Conservation (phyloP, 1,284 basidiomycete species). For the Rugosomyces carneus region DNA sequence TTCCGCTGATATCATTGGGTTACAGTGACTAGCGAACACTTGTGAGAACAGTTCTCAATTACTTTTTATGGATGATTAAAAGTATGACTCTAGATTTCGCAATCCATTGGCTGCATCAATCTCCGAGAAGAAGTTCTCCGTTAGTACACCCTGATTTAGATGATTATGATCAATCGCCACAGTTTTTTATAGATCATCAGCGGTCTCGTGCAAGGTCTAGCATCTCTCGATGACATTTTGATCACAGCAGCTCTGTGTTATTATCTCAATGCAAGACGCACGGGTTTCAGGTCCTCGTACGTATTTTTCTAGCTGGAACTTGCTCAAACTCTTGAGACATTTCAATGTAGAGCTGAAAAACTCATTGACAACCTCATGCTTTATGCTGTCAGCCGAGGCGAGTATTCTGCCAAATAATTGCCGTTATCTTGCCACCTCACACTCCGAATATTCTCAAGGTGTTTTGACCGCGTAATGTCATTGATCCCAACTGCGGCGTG, state of each 20-base stretch:
- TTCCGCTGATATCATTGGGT: not conserved
- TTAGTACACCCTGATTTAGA: not conserved
- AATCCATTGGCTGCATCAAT: conserved; percentile 9
- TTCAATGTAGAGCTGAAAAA: not conserved
- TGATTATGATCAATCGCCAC: not conserved
- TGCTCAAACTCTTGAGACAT: not conserved
- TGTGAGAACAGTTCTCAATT: not conserved
- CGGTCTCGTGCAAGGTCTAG: conserved; percentile 7
- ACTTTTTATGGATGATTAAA: not conserved
- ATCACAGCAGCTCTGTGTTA: conserved; percentile 6
- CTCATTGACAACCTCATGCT: conserved; percentile 4
- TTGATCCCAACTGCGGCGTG: not conserved
- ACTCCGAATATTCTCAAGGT: not conserved
- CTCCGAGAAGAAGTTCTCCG: conserved; percentile 5
- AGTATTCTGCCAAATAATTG: not conserved
- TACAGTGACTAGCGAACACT: conserved; percentile 6
- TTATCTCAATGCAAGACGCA: conserved; percentile 1
- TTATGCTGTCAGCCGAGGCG: conserved; percentile 5
- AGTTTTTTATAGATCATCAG: conserved; percentile 1
- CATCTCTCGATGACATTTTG: conserved; percentile 7
- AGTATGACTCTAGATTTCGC: not conserved
- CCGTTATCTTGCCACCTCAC: too few species aligned
- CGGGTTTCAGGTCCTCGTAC: not conserved
- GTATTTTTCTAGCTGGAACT: not conserved
- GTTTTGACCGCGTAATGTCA: conserved; percentile 4